These are phyloP conservation scores for Closterium sp. DNA, from an alignment of 139 green algal species.

Conservation along the genomic window DNA sequence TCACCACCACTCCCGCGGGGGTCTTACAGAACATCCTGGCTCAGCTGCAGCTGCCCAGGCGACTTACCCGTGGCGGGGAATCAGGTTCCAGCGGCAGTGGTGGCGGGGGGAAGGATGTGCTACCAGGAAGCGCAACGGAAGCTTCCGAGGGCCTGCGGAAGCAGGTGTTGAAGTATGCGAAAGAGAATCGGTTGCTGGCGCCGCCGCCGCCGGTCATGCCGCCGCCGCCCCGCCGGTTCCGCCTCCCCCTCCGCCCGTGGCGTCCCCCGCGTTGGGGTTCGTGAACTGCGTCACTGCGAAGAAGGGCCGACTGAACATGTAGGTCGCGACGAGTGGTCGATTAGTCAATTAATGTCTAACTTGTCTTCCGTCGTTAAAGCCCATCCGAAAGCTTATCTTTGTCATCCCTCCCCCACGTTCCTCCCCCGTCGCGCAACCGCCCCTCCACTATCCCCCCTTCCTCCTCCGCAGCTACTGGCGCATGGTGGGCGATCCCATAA, in stretches of 20 bases:
- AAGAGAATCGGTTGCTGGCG: not conserved
- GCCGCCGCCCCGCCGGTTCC: not conserved
- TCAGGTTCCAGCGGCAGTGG: not conserved
- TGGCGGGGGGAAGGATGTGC: not conserved
- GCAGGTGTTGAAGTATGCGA: not conserved
- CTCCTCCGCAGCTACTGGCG: not conserved
- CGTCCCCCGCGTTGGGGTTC: not conserved
- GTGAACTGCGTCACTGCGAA: not conserved
- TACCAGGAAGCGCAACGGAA: not conserved
- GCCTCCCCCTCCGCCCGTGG: not conserved
- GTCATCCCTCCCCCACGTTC: not conserved
- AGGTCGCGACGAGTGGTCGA: not conserved
- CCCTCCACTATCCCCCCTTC: too few species aligned
- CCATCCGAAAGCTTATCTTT: too few species aligned
- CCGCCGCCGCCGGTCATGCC: not conserved
- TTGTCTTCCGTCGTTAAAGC: too few species aligned
- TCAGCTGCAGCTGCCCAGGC: not conserved
- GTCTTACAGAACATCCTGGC: not conserved
- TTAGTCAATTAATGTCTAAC: not conserved
- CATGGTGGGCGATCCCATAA: not conserved
- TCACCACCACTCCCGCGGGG: not conserved
- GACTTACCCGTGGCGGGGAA: not conserved
- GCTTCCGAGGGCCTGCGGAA: not conserved
- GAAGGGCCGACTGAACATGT: not conserved
- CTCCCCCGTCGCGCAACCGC: not conserved